These are phyloP conservation scores for Amphibolis antarctica DNA, from an alignment of 106 monocot genomes.

Conservation along the genomic window DNA sequence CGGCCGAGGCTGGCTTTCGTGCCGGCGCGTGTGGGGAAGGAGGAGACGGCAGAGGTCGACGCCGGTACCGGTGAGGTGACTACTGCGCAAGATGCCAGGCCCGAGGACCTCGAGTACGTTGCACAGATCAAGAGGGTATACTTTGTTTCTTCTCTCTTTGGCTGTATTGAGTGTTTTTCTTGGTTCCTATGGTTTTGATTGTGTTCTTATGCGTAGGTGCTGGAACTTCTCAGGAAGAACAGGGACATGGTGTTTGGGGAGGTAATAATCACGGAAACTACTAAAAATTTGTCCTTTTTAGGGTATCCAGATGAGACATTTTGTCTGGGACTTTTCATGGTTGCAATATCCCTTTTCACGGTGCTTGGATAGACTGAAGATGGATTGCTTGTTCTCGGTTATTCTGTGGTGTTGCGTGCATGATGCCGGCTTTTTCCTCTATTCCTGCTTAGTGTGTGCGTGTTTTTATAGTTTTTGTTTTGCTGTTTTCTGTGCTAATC, in stretches of 20 bases:
- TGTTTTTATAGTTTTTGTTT: not conserved
- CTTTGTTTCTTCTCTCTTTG: not conserved
- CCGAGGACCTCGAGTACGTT: not conserved
- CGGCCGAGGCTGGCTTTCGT: not conserved
- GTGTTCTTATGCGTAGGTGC: conserved; percentile 25
- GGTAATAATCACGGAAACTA: conserved; percentile 15
- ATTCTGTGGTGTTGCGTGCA: no score
- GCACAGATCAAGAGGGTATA: conserved; percentile 1
- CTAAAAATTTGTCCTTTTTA: not conserved
- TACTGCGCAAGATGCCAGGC: not conserved
- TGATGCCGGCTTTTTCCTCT: no score
- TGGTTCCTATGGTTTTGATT: conserved; percentile 5
- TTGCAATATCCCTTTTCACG: not conserved
- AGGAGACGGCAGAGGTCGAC: not conserved
- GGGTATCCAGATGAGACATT: not conserved
- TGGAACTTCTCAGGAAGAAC: conserved; percentile 75
- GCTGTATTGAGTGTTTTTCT: not conserved
- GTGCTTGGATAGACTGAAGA: no score
- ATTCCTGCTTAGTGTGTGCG: not conserved
- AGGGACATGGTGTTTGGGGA: conserved; percentile 86
- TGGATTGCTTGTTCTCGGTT: no score
- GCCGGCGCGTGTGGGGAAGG: not conserved
- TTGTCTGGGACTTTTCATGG: not conserved
- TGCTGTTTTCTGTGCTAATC: not conserved
- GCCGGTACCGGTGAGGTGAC: no score